phyloP scores from a whole-genome alignment of 2,329 filamentous ascomycete genomes.

The Aspergillus alliaceus region DNA sequence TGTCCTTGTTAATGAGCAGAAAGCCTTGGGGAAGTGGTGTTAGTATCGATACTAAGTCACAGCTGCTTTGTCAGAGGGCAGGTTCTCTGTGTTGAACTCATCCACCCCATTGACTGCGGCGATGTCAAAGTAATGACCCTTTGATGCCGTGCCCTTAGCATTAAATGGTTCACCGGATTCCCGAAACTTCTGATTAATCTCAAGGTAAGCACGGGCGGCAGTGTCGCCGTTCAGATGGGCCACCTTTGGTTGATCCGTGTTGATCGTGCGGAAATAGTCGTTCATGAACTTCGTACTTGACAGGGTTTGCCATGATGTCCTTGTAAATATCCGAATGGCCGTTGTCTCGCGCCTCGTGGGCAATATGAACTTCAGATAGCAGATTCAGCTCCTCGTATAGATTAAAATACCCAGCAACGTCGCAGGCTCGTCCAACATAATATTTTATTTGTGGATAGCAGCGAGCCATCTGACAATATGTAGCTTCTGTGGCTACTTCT shows the following conservation, averaged over 20 bases:
- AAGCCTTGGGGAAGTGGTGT: no score
- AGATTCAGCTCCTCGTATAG: conserved; percentile 20
- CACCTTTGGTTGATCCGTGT: conserved; percentile 8
- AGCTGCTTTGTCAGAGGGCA: no score
- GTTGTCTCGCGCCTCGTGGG: conserved; percentile 18
- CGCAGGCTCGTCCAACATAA: conserved; percentile 23
- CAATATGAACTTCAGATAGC: conserved; percentile 19
- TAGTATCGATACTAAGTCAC: no score
- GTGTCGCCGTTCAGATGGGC: conserved; percentile 16
- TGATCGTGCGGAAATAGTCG: conserved; percentile 15
- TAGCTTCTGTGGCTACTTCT: conserved; percentile 36
- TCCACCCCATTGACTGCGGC: no score
- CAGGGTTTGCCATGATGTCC: conserved; percentile 8
- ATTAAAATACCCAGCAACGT: conserved; percentile 16
- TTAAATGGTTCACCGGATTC: no score
- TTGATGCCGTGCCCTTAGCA: no score
- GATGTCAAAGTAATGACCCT: no score
- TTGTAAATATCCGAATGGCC: conserved; percentile 13
- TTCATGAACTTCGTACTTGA: conserved; percentile 17
- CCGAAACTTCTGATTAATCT: no score
- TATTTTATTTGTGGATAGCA: conserved; percentile 32
- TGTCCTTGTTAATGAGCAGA: no score
- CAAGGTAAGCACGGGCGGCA: conserved; percentile 2
- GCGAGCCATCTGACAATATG: conserved; percentile 33
- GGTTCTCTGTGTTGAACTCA: no score